These are phyloP conservation scores for Eucalyptus albens DNA, from an alignment of 345 rosid genomes.

Conservation along the genomic window DNA sequence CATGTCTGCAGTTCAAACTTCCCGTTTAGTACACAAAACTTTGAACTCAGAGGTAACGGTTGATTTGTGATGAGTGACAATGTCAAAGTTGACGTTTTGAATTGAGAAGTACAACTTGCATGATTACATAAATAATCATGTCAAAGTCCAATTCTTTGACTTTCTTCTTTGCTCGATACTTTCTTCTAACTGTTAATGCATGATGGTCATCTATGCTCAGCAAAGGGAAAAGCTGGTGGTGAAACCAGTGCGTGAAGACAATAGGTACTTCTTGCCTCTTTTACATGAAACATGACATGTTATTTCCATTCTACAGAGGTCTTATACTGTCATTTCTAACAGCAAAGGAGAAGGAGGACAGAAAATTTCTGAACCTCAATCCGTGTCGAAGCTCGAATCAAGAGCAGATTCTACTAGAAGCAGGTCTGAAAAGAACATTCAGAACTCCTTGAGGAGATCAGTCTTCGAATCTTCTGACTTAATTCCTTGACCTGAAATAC, in stretches of 20 bases:
- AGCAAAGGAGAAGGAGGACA: conserved; percentile 31
- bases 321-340: neutral
- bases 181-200: neutral
- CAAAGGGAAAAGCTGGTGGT: conserved; percentile 18
- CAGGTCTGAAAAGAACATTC: conserved; percentile 23
- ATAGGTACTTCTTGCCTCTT: conserved; percentile 28
- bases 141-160: neutral
- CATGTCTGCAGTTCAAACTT: conserved; percentile 7
- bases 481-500: neutral
- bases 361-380: conserved; percentile 27
- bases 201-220: conserved; percentile 10
- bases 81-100: neutral
- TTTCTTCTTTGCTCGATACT: neutral
- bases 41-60: conserved; percentile 14
- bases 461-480: neutral
- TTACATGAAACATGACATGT: neutral
- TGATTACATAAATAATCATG: neutral
- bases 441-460: neutral
- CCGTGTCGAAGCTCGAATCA: conserved; percentile 21
- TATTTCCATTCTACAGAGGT: neutral
- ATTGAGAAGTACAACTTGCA: neutral
- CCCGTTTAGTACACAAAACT: conserved; percentile 2
- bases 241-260: conserved; percentile 15
- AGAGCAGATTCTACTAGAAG: conserved; percentile 17
- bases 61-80: neutral